Base-by-base conservation (phyloP, 352 stramenopile species). In the Halophytophthora batemanensis region DNA sequence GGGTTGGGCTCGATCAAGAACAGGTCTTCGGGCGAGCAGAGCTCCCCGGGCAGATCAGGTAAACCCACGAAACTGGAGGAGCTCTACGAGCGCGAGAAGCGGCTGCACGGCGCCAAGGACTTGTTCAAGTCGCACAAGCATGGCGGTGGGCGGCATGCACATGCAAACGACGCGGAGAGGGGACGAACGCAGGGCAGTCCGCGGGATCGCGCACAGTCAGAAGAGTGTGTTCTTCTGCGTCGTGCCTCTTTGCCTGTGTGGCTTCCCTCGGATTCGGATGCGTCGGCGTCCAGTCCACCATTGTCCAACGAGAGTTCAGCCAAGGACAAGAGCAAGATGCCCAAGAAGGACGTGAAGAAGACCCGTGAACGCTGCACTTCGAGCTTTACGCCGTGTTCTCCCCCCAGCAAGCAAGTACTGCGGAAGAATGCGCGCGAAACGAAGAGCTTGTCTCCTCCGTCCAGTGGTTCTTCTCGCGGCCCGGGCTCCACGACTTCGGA, bases 61-160 rank as follows among this genome's bases (percentile, higher is more conserved):
- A 76, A 67, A 28, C 14, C 43, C 23, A 72, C 66, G 6, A 44
- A 55, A 6, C 12, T 76, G 17, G 59, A 72, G 51, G 59, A 76
- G 50, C 38, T 69, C 4, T 72, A 45, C 31, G 55, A 66, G 31
- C 59, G 59, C 10, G 66, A 75, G 39, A 62, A 69, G 40, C 7
- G 50, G 41, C 21, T 61, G 17, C 42, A 53, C 25, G 41, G 8
- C 25, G 33, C 33, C 33, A 55, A 55, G 37, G 45, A 55, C 14
- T 41, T 28, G 18, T 25, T 40, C n/a, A 55, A 55, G 40, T 21
- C 48, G 37, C n/a, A 40, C 28, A 55, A 55, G 29, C 37, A 21
- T 31, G 17, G 23, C 2, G n/a, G 48, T 13, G 33, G 33, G 6
- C 33, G 45, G 28, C 51, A 34, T n/a, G 39, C 50, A 7, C 6